Evolutionary conservation across 257 asterid genomes (phyloP), one percentile per base, ranked within the genome.

Genomic region (Leonotis leonurus): DNA sequence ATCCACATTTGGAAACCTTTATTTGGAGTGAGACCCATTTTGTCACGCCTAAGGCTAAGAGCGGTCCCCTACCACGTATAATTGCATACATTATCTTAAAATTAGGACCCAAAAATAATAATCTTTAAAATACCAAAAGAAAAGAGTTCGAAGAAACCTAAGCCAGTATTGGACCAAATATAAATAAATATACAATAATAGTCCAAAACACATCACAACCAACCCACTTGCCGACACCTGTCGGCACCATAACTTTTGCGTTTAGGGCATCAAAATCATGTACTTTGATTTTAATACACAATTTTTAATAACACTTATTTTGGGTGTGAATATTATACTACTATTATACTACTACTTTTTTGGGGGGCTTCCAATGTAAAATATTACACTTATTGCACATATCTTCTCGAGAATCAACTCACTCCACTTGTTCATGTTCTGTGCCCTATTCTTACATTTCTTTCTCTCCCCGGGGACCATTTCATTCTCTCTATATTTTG

Each of bases 211-310:
- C 49, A 22, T 40, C 76, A 48, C 65, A 69, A 40, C 66, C 52
- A 62, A 64, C 52, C 65, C 69, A 61, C 75, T 68, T 62, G 75
- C 81, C 37, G 77, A 83, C 84, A 80, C 69, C 78, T 83, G 89
- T 83, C 78, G 64, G 54, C 35, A 45, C 18, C 32, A 30, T 59
- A 56, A 21, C 74, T 72, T 76, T 76, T 65, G 26, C 37, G 60
- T 45, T 70, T 53, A 36, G 63, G 62, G 78, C 76, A 67, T 62
- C 71, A 49, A 65, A 55, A 50, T 36, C 36, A 33, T 59, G 3
- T 46, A 62, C 54, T 73, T 68, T 69, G 4, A 35, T 9, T 35
- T 3, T 26, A 11, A 6, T 45, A 40, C 32, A 2, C 64, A n/a
- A n/a, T n/a, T n/a, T n/a, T n/a, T n/a, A n/a, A n/a, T n/a, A n/a